Evolutionary conservation across 345 rosid genomes (phyloP), one percentile per base, ranked within the genome.

Genomic region (Eucalyptus curtisii): DNA sequence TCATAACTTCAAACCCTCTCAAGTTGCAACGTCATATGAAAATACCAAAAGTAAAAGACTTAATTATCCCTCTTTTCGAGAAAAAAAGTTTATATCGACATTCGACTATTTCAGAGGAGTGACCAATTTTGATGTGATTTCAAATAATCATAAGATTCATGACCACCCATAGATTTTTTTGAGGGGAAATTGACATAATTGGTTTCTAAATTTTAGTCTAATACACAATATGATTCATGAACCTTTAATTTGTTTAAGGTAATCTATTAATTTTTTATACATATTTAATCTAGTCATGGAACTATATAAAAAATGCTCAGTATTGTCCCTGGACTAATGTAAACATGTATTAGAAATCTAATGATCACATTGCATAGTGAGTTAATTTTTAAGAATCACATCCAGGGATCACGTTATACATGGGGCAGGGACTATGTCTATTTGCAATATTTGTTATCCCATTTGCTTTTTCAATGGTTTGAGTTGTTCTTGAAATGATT

Each of bases 11-110:
- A 0, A 4, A n/a, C 20, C 76, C 3, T n/a, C 4, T 64, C 20
- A 8, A 55, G 61, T 14, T 7, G 40, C 40, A 7, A 4, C 0
- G 0, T 0, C 0, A 1, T n/a, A 0, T 2, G 3, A n/a, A 64
- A 64, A 64, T n/a, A 64, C 3, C 40, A n/a, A 14, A 7, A 2
- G 76, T 7, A n/a, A 17, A 71, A 33, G 44, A 9, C 4, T 17
- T 33, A 10, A 37, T 33, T 33, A 33, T 71, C 11, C 6, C 25
- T 71, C 25, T 33, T 33, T 33, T 0, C 4, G 0, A 1, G 11
- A 71, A 40, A 6, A 5, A 37, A 37, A 5, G 0, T 20, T 64
- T 3, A 3, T 2, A 71, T 33, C 13, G 0, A 5, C 25, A 33
- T 37, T 19, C 2, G 25, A 52, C 25, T 7, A 52, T 52, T 52